Evolutionary conservation across 2,329 filamentous ascomycete species (phyloP), one percentile per base, ranked within the genome.

Genomic region (Helotiales sp.): DNA sequence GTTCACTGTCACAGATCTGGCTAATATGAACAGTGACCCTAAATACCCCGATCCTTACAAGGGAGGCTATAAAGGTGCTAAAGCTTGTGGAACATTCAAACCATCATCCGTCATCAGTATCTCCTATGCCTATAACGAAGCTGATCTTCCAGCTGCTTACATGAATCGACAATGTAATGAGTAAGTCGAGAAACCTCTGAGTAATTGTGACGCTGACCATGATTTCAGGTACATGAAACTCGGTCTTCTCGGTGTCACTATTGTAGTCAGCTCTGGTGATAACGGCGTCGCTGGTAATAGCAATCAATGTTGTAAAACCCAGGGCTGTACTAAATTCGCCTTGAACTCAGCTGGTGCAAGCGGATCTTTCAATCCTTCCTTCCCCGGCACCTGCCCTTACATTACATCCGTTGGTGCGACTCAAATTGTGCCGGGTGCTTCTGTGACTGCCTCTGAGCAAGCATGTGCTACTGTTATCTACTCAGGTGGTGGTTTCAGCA

Each of bases 351-450:
- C 34, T 6, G 48, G 61, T 13, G 27, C 15, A 8, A 15, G 13
- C 2, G 58, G 56, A 24, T 64, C 70, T 24, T 65, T 64, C 54
- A 63, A 63, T 30, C 79, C 85, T 1, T 78, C 77, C 1, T 90
- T 89, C 71, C 87, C 87, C 0, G 81, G 79, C 0, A 80, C 80
- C 0, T 90, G 87, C 65, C 87, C 86, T 0, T 90, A 82, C 70
- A 81, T 89, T 13, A 90, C 87, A 1, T 73, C 79, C 3, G 81
- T 90, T 1, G 87, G 87, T n/a, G 86, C 83, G 2, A 85, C 84
- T 1, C 74, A 79, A 66, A 72, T 76, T 36, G 31, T 24, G 8
- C 19, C n/a, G 2, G 48, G 48, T 3, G 29, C 48, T 3, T 12
- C 10, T 19, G 48, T 51, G 22, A 46, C 22, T 13, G 9, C 42